Base-by-base conservation (phyloP, 1,139 yeast genomes). In the Zygoascus hellenicus region DNA sequence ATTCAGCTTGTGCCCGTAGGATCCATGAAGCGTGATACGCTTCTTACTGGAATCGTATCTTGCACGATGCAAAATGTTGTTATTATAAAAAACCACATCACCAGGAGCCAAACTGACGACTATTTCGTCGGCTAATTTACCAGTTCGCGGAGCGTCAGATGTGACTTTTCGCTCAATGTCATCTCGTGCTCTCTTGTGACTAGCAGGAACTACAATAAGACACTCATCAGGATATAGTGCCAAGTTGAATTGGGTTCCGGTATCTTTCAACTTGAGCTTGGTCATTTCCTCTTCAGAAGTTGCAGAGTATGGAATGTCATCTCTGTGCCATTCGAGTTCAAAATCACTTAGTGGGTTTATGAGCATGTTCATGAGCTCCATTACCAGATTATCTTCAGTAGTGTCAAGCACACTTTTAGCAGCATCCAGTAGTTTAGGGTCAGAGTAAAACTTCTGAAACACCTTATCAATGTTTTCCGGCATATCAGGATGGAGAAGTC, bases 271-370 rank as follows among this genome's bases (percentile, higher is more conserved):
- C 42, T 61, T 63, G 47, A 70, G 56, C 50, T 71, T 71, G 31
- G 62, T 63, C 2, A 70, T 67, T 57, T 77, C 81, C 58, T 76
- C 74, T 47, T 71, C 76, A 2, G 68, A 68, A 3, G 74, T 62
- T 7, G 65, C 78, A 37, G 75, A 78, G 4, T 80, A 78, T 51
- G 69, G 71, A 48, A 77, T 74, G 52, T 74, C 72, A 58, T 77
- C 81, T 40, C 81, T 64, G 59, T 77, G 81, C 81, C 81, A 77
- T 52, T 75, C 77, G 57, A 77, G 68, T 9, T 73, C 80, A 58
- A 77, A 77, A 58, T 77, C 78, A 11, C 78, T 73, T 51, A 75
- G 66, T 1, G 81, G 81, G 54, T 76, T 76, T 55, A 76, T 75
- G 52, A 77, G 68, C 81, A 77, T 76, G 56, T 77, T 77, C 59